These are phyloP conservation scores for Lanmaoa pseudosensibilis DNA, from an alignment of 768 basidiomycete genomes.

Conservation along the genomic window DNA sequence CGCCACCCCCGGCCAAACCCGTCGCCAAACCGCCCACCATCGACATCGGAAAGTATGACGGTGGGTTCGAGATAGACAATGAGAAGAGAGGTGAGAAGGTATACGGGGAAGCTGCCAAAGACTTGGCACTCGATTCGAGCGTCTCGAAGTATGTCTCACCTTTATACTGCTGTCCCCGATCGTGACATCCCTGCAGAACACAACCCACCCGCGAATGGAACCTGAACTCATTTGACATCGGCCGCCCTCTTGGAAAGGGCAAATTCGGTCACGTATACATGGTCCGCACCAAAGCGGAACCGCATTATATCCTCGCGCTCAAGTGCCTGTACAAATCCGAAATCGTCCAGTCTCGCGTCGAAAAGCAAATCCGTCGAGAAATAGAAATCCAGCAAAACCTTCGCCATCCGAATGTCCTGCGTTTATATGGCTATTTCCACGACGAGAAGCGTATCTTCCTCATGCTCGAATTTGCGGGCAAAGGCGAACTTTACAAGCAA, in stretches of 20 bases:
- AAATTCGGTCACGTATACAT: conserved; percentile 99
- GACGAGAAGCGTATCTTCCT: conserved; percentile 97
- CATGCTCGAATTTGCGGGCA: conserved; percentile 96
- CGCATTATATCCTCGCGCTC: conserved; percentile 92
- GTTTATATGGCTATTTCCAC: conserved; percentile 97
- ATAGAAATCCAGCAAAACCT: conserved; percentile 98
- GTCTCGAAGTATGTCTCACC: conserved; percentile 52
- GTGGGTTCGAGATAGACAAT: conserved; percentile 91
- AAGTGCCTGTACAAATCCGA: conserved; percentile 98
- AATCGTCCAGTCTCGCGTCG: conserved; percentile 85
- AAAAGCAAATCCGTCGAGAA: conserved; percentile 96
- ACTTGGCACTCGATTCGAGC: conserved; percentile 85
- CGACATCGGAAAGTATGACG: conserved; percentile 92
- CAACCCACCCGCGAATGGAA: conserved; percentile 84
- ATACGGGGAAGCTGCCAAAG: conserved; percentile 73
- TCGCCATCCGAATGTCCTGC: conserved; percentile 90
- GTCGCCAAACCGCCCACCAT: conserved; percentile 33
- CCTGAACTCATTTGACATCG: conserved; percentile 87
- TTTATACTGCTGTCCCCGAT: neutral
- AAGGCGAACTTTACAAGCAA: conserved; percentile 97
- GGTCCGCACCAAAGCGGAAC: conserved; percentile 87
- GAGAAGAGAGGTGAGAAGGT: conserved; percentile 75
- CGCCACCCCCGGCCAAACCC: conserved; percentile 27
- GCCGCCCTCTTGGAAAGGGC: conserved; percentile 95
- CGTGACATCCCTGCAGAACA: conserved; percentile 40